Percentiles rank a stretch among this genome's conserved stretches.
Conservation (phyloP, 2,329 filamentous ascomycete species). For the Huntiella omanensis region DNA sequence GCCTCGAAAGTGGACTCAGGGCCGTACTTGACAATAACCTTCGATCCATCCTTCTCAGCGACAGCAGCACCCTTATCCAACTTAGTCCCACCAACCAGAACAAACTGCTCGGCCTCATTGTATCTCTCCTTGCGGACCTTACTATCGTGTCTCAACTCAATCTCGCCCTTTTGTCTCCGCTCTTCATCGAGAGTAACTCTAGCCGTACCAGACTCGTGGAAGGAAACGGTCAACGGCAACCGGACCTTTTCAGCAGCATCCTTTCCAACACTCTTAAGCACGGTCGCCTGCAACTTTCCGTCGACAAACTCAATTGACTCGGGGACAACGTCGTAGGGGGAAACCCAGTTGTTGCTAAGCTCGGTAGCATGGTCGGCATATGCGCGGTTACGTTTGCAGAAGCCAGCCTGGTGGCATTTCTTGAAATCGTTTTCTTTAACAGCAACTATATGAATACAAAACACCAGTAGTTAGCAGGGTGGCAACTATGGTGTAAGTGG, state of each 20-base stretch:
- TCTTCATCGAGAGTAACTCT: conserved; percentile 85
- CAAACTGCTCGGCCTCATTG: conserved; percentile 76
- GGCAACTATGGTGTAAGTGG: background rate
- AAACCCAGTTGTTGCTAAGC: conserved; percentile 48
- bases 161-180: conserved; percentile 70
- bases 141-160: conserved; percentile 71
- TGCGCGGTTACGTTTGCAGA: conserved; percentile 86
- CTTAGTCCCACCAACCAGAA: conserved; percentile 63
- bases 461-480: background rate
- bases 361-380: conserved; percentile 62
- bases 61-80: conserved; percentile 54
- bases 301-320: conserved; percentile 58
- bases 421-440: conserved; percentile 98
- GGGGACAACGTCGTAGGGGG: conserved; percentile 61
- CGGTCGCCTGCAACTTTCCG: conserved; percentile 58
- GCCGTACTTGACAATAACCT: conserved; percentile 65
- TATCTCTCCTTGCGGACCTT: conserved; percentile 79
- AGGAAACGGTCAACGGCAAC: conserved; percentile 69
- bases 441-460: conserved; percentile 31
- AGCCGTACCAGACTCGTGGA: conserved; percentile 75
- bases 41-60: conserved; percentile 42
- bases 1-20: conserved; percentile 60
- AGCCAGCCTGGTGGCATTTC: conserved; percentile 85
- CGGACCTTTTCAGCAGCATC: conserved; percentile 47
- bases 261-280: conserved; percentile 60